Base-by-base conservation (phyloP, 257 asterid genomes). In the Salvia miltiorrhiza region DNA sequence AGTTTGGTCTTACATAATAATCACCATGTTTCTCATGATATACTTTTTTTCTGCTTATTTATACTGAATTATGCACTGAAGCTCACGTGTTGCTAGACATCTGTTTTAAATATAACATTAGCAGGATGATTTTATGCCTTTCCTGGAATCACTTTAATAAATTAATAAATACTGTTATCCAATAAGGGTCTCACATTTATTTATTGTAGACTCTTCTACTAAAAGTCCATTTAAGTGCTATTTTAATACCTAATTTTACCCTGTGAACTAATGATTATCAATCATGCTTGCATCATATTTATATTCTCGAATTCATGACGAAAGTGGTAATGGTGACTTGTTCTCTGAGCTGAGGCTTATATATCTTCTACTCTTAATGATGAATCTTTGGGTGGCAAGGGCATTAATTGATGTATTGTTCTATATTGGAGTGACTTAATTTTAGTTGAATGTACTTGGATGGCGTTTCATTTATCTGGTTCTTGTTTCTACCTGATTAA, bases 401-500 rank as follows among this genome's bases (percentile, higher is more conserved):
- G n/a, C 30, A 20, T 50, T 23, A 4, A n/a, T 50, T 59, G 30
- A 35, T 69, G 70, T 59, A 44, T 40, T 60, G 10, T 71, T 73
- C 54, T 60, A 16, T 40, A n/a, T 23, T 54, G 45, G 65, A 49
- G 17, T 62, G 28, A 7, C 24, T 74, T 53, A 21, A 50, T 47
- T 59, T 54, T 41, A 19, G 75, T 63, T 35, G 70, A 54, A 47
- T 66, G 23, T 28, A 53, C 33, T 56, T 74, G 16, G 67, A 35
- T 10, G 37, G 16, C 53, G 32, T 32, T 62, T 70, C 40, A 48
- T 71, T 65, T 69, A 68, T 45, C 57, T 67, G 47, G 75, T 40
- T 82, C 56, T 30, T 70, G 58, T 19, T 67, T 55, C 59, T 67
- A 55, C 55, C 76, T 67, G 77, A 72, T 64, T 52, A 76, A 68